Percentiles rank a stretch among this genome's conserved stretches.
These are phyloP conservation scores for Lupinus albus DNA, from an alignment of 306 rosid species.

Conservation along the genomic window DNA sequence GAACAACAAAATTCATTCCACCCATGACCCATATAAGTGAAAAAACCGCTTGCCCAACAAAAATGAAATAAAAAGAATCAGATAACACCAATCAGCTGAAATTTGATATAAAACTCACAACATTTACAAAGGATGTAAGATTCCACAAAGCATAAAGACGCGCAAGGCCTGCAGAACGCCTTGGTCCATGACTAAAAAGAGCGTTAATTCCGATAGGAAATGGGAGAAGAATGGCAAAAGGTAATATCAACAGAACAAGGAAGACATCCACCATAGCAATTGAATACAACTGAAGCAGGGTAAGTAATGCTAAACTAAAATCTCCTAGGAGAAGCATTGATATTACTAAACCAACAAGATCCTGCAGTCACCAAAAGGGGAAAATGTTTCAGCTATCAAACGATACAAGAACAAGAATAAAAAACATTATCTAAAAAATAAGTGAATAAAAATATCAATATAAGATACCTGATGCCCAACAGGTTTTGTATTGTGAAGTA, in stretches of 20 bases:
- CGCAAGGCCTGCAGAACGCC: conserved; percentile 97
- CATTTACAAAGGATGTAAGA: conserved; percentile 78
- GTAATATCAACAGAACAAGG: conserved; percentile 84
- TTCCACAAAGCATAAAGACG: conserved; percentile 95
- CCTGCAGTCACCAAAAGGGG: conserved; percentile 62
- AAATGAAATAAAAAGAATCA: background rate
- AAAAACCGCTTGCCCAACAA: background rate
- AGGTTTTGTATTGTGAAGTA: conserved; percentile 89
- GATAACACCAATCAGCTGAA: conserved; percentile 32
- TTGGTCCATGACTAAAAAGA: conserved; percentile 96
- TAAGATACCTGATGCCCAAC: conserved; percentile 96
- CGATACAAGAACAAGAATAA: conserved; percentile 14
- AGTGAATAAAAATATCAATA: conserved; percentile 33
- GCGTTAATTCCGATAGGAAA: conserved; percentile 99
- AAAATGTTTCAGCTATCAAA: conserved; percentile 28
- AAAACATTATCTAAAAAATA: conserved; percentile 11
- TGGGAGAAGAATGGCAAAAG: conserved; percentile 91
- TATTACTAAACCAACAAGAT: conserved; percentile 96
- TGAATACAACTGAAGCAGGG: conserved; percentile 93
- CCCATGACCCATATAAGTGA: conserved; percentile 7
- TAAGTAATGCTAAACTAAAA: conserved; percentile 96
- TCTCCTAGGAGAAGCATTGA: conserved; percentile 97
- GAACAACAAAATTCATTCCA: background rate
- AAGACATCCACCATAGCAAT: conserved; percentile 84
- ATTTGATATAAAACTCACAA: conserved; percentile 63